Conservation (phyloP, 495 filamentous ascomycete genomes). For the Clohesyomyces aquaticus region DNA sequence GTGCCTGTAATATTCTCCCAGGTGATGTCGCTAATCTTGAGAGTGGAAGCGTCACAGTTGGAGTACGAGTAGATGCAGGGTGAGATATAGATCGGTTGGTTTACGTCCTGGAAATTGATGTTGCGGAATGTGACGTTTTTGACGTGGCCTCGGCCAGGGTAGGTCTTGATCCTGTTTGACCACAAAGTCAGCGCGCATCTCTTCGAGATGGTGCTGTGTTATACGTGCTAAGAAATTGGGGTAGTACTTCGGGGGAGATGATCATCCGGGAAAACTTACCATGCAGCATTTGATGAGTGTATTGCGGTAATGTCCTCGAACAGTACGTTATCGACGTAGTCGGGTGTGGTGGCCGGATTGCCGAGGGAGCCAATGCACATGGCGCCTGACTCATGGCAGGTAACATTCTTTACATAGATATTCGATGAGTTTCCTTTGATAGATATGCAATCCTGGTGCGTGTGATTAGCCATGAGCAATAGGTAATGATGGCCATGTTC, state of each 20-base stretch:
- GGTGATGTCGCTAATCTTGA: slow-evolving; percentile 53
- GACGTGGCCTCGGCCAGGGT: slow-evolving; percentile 49
- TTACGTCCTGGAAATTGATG: slow-evolving; percentile 59
- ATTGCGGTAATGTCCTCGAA: slow-evolving; percentile 36
- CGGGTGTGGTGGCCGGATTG: slow-evolving; percentile 19
- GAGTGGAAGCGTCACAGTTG: slow-evolving; percentile 56
- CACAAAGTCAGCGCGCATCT: no score
- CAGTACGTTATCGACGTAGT: slow-evolving; percentile 38
- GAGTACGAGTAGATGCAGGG: slow-evolving; percentile 58
- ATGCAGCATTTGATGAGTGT: slow-evolving; percentile 57
- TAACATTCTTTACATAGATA: slow-evolving; percentile 36
- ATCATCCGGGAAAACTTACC: no score
- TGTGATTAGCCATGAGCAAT: neutral
- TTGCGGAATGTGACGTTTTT: slow-evolving; percentile 50
- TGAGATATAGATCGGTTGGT: slow-evolving; percentile 63
- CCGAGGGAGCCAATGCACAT: slow-evolving; percentile 30
- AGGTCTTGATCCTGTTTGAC: slow-evolving; percentile 58
- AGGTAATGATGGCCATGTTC: neutral
- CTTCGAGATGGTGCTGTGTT: no score
- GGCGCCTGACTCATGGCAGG: slow-evolving; percentile 31
- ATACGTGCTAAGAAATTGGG: no score
- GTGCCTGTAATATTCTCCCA: slow-evolving; percentile 64
- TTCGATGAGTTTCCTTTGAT: slow-evolving; percentile 39
- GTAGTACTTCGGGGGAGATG: no score
- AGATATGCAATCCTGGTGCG: slow-evolving; percentile 34